Conservation (phyloP, 106 monocot genomes). For the Dendrobium chrysotoxum region DNA sequence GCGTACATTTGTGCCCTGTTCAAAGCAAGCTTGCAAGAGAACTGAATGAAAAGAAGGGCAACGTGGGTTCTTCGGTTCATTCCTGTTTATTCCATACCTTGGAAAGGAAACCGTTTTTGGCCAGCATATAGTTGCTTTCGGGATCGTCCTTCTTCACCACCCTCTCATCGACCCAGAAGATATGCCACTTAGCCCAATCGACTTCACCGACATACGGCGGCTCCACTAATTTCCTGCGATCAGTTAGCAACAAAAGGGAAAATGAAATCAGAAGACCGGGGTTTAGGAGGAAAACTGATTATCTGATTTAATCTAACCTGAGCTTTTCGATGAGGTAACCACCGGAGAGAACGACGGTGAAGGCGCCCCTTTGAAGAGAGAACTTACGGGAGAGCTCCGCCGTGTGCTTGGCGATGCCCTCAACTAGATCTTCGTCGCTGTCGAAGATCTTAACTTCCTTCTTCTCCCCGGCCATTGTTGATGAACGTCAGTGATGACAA, state of each 20-base stretch:
- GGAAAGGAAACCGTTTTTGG: slow-evolving; percentile 65
- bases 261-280: neutral
- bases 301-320: slow-evolving; percentile 25
- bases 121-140: slow-evolving; percentile 93
- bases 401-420: slow-evolving; percentile 60
- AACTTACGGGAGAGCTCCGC: slow-evolving; percentile 61
- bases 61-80: neutral
- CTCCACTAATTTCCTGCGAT: slow-evolving; percentile 67
- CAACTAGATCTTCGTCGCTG: slow-evolving; percentile 59
- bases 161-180: slow-evolving; percentile 97
- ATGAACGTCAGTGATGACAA: neutral
- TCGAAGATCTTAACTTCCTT: slow-evolving; percentile 25
- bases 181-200: slow-evolving; percentile 83
- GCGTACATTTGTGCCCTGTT: neutral
- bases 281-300: neutral
- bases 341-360: slow-evolving; percentile 83
- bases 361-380: slow-evolving; percentile 46
- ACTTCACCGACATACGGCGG: slow-evolving; percentile 56
- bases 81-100: slow-evolving; percentile 39
- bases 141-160: slow-evolving; percentile 71
- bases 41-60: neutral
- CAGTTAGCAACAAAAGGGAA: neutral
- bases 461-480: slow-evolving; percentile 1
- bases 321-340: slow-evolving; percentile 80
- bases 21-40: neutral